Evolutionary conservation across 73 alveolate genomes (phyloP).

Genomic region (Blepharisma stoltei): DNA sequence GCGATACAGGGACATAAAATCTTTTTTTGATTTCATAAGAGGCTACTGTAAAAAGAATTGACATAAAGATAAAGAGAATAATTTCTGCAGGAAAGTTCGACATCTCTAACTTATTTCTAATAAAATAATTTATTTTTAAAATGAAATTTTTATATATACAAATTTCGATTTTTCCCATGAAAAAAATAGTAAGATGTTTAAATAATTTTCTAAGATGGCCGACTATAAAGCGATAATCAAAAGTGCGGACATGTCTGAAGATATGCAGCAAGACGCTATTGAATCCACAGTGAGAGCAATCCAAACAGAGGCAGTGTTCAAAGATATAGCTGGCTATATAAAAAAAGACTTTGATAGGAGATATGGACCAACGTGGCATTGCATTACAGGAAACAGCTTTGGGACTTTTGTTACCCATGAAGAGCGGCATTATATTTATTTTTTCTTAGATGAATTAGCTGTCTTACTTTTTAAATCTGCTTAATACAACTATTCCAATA

Average conservation of each 20-base stretch:
- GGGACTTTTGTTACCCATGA: conserved; percentile 81
- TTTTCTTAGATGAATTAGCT: conserved; percentile 84
- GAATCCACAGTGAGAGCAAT: conserved; percentile 93
- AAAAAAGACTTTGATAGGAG: conserved; percentile 81
- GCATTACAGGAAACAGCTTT: conserved; percentile 84
- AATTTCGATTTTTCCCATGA: no score
- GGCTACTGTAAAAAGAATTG: background rate
- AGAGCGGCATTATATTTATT: conserved; percentile 82
- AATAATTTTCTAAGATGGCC: conserved; percentile 34
- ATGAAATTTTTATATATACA: no score
- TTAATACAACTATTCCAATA: conserved; percentile 28
- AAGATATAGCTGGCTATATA: conserved; percentile 95
- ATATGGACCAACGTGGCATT: conserved; percentile 94
- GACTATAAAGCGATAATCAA: conserved; percentile 95
- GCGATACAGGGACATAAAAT: background rate
- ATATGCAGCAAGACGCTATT: conserved; percentile 96
- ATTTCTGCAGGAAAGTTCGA: background rate
- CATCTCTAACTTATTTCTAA: no score
- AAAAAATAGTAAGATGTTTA: no score
- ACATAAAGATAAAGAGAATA: background rate
- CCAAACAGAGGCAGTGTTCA: conserved; percentile 93
- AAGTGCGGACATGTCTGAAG: conserved; percentile 97
- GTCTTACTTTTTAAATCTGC: conserved; percentile 75
- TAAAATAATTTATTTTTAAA: no score
- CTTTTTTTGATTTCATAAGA: conserved; percentile 11